Conservation (phyloP, 164 flowering plant species). For the Chimonanthus salicifolius region DNA sequence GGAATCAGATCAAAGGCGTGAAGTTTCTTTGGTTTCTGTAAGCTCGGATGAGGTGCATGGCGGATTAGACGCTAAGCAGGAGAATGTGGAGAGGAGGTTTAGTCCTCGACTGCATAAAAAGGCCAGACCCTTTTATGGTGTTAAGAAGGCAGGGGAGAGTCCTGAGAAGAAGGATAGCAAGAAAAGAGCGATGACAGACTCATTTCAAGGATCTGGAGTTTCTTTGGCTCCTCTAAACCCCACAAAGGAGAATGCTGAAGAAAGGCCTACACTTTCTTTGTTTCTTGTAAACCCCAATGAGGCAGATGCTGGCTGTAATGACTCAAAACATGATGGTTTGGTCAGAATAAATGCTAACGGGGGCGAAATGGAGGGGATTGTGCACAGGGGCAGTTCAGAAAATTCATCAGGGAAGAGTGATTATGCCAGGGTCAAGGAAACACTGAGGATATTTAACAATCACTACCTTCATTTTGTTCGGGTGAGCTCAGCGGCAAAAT, state of each 20-base stretch:
- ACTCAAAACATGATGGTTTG: background rate
- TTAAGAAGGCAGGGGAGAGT: background rate
- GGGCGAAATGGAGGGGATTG: background rate
- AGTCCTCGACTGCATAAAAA: no score
- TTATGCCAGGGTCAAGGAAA: conserved; percentile 40
- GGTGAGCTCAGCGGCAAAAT: conserved; percentile 21
- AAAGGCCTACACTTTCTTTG: background rate
- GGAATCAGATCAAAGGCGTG: background rate
- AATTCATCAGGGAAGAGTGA: conserved; percentile 27
- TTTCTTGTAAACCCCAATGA: background rate
- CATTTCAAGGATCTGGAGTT: background rate
- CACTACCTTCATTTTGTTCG: conserved; percentile 51
- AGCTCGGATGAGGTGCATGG: background rate
- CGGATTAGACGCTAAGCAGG: background rate
- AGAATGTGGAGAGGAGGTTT: background rate
- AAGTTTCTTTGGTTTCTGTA: background rate
- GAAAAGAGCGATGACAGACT: background rate
- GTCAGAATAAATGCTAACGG: background rate
- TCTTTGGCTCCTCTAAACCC: background rate
- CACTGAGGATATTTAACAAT: conserved; percentile 46
- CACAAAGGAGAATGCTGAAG: background rate
- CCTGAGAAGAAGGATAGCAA: background rate
- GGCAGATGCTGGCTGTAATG: background rate
- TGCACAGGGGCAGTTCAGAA: background rate
- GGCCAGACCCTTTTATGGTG: no score